Conservation (phyloP, 2,329 filamentous ascomycete genomes). For the Trichoderma afroharzianum region DNA sequence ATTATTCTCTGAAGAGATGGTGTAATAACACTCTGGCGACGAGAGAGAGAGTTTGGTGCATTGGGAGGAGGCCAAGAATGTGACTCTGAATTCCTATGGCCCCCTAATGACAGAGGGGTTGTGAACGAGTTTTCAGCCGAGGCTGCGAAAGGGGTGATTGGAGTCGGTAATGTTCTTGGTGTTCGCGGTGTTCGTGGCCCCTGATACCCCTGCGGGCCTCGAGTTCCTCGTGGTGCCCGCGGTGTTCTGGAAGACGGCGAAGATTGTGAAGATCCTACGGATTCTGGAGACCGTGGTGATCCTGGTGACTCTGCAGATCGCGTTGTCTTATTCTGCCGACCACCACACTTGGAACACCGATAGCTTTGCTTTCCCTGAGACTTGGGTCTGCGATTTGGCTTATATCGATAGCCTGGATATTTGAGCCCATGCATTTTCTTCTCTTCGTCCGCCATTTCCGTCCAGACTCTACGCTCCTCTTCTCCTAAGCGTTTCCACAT, state of each 20-base stretch:
- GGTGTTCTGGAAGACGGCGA: not conserved
- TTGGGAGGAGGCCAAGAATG: conserved; percentile 22
- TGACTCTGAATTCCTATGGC: conserved; percentile 22
- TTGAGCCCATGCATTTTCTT: conserved; percentile 84
- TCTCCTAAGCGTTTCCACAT: conserved; percentile 80
- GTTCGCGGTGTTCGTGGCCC: not conserved
- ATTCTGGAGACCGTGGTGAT: not conserved
- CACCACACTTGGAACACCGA: conserved; percentile 69
- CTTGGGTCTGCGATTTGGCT: conserved; percentile 65
- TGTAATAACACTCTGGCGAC: conserved; percentile 30
- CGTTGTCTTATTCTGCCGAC: conserved; percentile 58
- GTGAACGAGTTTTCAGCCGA: conserved; percentile 37
- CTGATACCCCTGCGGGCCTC: not conserved
- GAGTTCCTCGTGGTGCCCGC: not conserved
- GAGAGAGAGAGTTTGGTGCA: conserved; percentile 25
- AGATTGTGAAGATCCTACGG: not conserved
- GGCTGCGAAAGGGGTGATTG: not conserved
- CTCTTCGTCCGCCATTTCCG: conserved; percentile 84
- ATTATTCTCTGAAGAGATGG: conserved; percentile 24
- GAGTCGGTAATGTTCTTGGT: not conserved
- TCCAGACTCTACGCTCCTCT: conserved; percentile 80
- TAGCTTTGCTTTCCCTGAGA: conserved; percentile 48
- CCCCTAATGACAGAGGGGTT: conserved; percentile 31
- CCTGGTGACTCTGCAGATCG: conserved; percentile 37
- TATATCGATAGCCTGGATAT: conserved; percentile 93